Evolutionary conservation across 345 rosid species (phyloP).

Genomic region (Syzygium aqueum): DNA sequence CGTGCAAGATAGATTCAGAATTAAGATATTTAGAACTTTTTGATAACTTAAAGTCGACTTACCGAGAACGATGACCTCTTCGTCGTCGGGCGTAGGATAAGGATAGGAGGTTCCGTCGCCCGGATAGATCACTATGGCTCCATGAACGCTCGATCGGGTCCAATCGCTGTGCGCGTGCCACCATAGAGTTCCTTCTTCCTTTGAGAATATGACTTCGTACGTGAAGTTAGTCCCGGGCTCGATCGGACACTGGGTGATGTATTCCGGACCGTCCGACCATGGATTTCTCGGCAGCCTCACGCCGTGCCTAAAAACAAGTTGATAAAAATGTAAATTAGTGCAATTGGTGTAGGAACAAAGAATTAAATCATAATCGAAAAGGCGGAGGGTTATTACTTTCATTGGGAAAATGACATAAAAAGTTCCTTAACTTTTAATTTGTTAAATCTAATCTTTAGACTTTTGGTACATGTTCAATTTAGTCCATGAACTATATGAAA

Average conservation of each 20-base stretch:
- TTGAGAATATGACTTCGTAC: constrained; percentile 2
- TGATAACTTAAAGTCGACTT: background rate
- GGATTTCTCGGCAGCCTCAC: constrained; percentile 9
- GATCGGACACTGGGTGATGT: constrained; percentile 16
- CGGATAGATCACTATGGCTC: constrained; percentile 7
- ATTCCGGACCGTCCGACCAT: constrained; percentile 18
- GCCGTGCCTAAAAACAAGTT: constrained; percentile 1
- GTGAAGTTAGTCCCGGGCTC: constrained; percentile 6
- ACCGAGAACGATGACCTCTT: constrained; percentile 10
- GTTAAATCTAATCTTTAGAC: no score
- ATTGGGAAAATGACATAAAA: no score
- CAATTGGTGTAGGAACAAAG: background rate
- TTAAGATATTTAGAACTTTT: background rate
- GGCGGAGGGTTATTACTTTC: background rate
- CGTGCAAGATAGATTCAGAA: background rate
- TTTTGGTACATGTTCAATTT: no score
- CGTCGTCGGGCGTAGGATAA: constrained; percentile 2
- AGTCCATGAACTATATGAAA: no score
- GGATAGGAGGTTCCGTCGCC: constrained; percentile 1
- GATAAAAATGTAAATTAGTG: background rate
- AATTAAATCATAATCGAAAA: background rate
- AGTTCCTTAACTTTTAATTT: no score
- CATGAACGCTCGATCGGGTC: constrained; percentile 11
- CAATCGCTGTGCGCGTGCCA: constrained; percentile 12
- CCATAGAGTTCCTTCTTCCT: constrained; percentile 16